A percentile compares a stretch with the other conserved stretches of the same genome.
phyloP scores from a whole-genome alignment of 2,329 filamentous ascomycete genomes.

The Colletotrichum liaoningense region DNA sequence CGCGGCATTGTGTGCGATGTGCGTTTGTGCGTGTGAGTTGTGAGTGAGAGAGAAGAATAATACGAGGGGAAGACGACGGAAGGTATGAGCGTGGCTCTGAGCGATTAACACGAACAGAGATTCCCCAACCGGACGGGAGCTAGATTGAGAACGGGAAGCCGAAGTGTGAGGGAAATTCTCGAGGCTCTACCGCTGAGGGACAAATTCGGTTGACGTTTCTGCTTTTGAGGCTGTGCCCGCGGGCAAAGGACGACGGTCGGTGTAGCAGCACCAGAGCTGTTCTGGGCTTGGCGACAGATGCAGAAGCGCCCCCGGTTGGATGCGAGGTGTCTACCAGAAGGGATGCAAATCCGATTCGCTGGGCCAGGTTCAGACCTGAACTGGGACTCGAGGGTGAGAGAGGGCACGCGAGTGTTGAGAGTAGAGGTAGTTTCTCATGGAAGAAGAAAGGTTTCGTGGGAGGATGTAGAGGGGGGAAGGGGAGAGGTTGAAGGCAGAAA shows the following conservation, averaged over 20 bases:
- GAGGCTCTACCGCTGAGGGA: conserved; percentile 3
- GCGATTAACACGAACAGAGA: background rate
- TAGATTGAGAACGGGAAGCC: conserved; percentile 10
- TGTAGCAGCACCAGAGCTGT: background rate
- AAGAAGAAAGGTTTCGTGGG: background rate
- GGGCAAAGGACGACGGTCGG: background rate
- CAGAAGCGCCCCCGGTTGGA: conserved; percentile 9
- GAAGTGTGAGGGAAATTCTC: background rate
- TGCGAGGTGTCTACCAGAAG: background rate
- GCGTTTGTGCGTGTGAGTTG: background rate
- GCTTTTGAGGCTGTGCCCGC: conserved; percentile 12
- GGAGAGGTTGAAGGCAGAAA: background rate
- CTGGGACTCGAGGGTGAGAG: background rate
- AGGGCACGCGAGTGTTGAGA: conserved; percentile 1
- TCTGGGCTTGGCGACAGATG: conserved; percentile 15
- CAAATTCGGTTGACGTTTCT: conserved; percentile 14
- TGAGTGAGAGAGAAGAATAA: background rate
- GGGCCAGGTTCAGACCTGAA: background rate
- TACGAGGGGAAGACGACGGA: background rate
- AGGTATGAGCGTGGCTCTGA: background rate
- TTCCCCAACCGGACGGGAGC: background rate
- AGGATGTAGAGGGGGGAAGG: background rate
- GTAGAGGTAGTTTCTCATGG: background rate
- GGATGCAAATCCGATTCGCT: background rate
- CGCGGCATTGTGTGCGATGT: conserved; percentile 70